Evolutionary conservation across 2,329 filamentous ascomycete species (phyloP).

Genomic region (Myotisia sp.): DNA sequence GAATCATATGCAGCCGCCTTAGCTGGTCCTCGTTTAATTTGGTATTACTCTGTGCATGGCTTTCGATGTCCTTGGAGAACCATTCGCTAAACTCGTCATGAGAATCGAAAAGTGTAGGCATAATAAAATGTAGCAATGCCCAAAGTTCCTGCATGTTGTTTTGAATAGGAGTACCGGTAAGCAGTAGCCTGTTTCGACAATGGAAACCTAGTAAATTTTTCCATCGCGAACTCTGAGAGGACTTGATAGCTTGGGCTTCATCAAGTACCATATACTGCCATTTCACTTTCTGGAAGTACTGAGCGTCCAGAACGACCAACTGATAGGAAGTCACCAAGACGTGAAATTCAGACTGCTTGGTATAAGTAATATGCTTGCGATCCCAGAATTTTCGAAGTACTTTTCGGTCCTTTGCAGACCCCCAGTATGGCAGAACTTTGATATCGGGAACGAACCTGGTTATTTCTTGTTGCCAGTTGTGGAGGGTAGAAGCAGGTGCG

Average conservation of each 20-base stretch:
- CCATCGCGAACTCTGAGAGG: conserved; percentile 86
- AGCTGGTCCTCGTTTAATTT: conserved; percentile 98
- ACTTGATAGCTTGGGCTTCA: conserved; percentile 89
- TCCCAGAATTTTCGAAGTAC: conserved; percentile 98
- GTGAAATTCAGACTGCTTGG: conserved; percentile 83
- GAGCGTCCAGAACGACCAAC: conserved; percentile 84
- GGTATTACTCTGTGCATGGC: conserved; percentile 96
- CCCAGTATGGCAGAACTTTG: conserved; percentile 96
- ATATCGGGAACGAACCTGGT: conserved; percentile 84
- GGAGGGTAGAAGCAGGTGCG: conserved; percentile 50
- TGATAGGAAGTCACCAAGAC: conserved; percentile 96
- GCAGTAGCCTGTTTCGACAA: conserved; percentile 90
- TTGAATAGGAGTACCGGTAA: conserved; percentile 93
- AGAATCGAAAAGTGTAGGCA: conserved; percentile 85
- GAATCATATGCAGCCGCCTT: conserved; percentile 91
- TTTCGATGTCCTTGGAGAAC: conserved; percentile 61
- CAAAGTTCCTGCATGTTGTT: conserved; percentile 92
- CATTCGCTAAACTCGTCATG: conserved; percentile 40
- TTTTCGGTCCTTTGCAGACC: conserved; percentile 83
- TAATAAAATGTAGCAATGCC: conserved; percentile 78
- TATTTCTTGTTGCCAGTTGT: conserved; percentile 98
- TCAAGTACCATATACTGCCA: conserved; percentile 83
- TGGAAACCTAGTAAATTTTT: conserved; percentile 77
- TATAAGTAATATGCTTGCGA: conserved; percentile 91
- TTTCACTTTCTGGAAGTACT: conserved; percentile 42